phyloP scores from a whole-genome alignment of 768 basidiomycete genomes.

The Boletus insuetus region DNA sequence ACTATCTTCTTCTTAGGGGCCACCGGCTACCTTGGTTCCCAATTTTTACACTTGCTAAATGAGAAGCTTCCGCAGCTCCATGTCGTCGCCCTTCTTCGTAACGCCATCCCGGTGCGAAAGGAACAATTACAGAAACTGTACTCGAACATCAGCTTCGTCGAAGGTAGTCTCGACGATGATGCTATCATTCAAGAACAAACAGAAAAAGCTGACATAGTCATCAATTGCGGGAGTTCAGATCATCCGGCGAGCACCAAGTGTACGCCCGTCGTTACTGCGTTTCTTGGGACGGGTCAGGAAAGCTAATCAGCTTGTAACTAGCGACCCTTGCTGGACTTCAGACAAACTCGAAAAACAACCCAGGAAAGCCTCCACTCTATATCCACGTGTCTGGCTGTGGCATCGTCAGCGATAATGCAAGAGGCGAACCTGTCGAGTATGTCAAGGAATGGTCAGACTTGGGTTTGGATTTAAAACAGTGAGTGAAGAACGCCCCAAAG shows the following conservation, averaged over 20 bases:
- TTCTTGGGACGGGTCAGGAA: not conserved
- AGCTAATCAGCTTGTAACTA: slow-evolving; percentile 6
- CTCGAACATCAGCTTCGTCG: slow-evolving; percentile 33
- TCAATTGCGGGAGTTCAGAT: slow-evolving; percentile 43
- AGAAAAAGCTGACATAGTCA: slow-evolving; percentile 36
- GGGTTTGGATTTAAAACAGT: slow-evolving; percentile 33
- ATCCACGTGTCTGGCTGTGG: slow-evolving; percentile 44
- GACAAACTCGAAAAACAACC: slow-evolving; percentile 33
- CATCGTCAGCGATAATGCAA: slow-evolving; percentile 39
- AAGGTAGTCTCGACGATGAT: slow-evolving; percentile 39
- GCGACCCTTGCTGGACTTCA: slow-evolving; percentile 41
- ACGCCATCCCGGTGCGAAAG: slow-evolving; percentile 29
- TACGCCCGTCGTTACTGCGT: slow-evolving; percentile 12
- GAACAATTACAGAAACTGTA: slow-evolving; percentile 33
- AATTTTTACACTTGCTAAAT: slow-evolving; percentile 36
- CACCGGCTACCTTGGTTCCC: slow-evolving; percentile 43
- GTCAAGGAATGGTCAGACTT: slow-evolving; percentile 39
- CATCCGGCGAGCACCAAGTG: slow-evolving; percentile 35
- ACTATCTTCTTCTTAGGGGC: slow-evolving; percentile 43
- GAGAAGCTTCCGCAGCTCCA: slow-evolving; percentile 32
- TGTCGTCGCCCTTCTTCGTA: slow-evolving; percentile 38
- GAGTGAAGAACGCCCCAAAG: slow-evolving; percentile 7
- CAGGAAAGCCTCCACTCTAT: slow-evolving; percentile 41
- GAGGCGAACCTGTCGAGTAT: slow-evolving; percentile 35
- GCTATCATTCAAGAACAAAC: slow-evolving; percentile 36